phyloP scores from a whole-genome alignment of 2,329 filamentous ascomycete genomes.

The Ambrosiella xylebori region DNA sequence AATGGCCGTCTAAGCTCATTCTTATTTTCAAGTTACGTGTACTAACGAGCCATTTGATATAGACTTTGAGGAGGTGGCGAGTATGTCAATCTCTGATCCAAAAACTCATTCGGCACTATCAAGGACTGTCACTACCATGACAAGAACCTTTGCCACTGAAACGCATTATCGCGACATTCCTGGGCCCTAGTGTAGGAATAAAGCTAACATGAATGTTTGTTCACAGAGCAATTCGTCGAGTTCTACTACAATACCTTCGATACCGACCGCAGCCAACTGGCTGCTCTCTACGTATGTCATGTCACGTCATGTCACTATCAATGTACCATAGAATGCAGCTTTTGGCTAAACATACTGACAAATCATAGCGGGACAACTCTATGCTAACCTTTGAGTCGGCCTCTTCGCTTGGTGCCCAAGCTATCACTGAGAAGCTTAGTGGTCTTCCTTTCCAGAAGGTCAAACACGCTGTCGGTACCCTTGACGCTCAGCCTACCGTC shows the following conservation, averaged over 20 bases:
- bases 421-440: conserved; percentile 64
- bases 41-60: not conserved
- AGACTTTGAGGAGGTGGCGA: conserved; percentile 31
- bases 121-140: no score
- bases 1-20: not conserved
- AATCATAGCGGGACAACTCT: conserved; percentile 52
- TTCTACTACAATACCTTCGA: conserved; percentile 92
- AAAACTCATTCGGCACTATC: not conserved
- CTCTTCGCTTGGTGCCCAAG: conserved; percentile 42
- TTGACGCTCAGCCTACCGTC: conserved; percentile 63
- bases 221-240: conserved; percentile 63
- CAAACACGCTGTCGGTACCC: conserved; percentile 56
- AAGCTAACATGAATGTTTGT: not conserved
- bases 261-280: conserved; percentile 44
- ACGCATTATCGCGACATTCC: no score
- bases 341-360: conserved; percentile 3
- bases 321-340: not conserved
- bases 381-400: conserved; percentile 85
- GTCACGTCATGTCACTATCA: not conserved
- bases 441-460: conserved; percentile 71
- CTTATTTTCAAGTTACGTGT: not conserved
- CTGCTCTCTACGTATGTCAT: conserved; percentile 61
- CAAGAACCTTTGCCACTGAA: no score
- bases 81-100: conserved; percentile 21
- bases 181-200: not conserved